These are phyloP conservation scores for Ceratobasidium sp. DNA, from an alignment of 1,284 basidiomycete species.

Conservation along the genomic window DNA sequence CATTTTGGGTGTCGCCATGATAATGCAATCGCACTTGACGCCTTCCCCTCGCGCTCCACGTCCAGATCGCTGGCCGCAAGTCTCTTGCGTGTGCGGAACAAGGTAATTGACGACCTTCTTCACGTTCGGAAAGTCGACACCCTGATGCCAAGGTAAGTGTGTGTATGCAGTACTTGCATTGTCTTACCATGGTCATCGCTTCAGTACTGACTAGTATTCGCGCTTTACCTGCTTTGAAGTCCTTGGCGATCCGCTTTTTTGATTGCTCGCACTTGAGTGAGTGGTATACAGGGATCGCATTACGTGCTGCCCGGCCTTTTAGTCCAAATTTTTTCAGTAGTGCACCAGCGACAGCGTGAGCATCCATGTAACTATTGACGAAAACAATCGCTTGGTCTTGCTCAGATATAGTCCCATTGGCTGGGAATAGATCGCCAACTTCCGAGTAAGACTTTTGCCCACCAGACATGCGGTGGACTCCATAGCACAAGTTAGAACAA, in stretches of 20 bases:
- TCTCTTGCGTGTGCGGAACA: not conserved
- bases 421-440: not conserved
- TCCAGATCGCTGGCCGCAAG: not conserved
- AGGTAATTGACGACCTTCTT: not conserved
- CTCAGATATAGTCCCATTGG: not conserved
- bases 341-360: not conserved
- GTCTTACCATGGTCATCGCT: slow-evolving; percentile 2
- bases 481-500: not conserved
- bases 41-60: not conserved
- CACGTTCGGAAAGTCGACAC: not conserved
- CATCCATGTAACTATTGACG: not conserved
- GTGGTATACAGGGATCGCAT: not conserved
- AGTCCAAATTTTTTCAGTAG: not conserved
- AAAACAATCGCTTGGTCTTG: not conserved
- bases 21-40: not conserved
- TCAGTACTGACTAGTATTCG: not conserved
- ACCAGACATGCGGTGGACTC: not conserved
- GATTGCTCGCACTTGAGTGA: not conserved
- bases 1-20: not conserved
- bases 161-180: not conserved
- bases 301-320: not conserved
- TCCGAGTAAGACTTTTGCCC: not conserved
- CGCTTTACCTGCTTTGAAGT: not conserved
- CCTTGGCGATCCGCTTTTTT: not conserved
- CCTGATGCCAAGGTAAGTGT: not conserved